Percentiles rank a stretch among this genome's conserved stretches.
Conservation (phyloP, 2,329 filamentous ascomycete genomes). For the Colletotrichum eremochloae region DNA sequence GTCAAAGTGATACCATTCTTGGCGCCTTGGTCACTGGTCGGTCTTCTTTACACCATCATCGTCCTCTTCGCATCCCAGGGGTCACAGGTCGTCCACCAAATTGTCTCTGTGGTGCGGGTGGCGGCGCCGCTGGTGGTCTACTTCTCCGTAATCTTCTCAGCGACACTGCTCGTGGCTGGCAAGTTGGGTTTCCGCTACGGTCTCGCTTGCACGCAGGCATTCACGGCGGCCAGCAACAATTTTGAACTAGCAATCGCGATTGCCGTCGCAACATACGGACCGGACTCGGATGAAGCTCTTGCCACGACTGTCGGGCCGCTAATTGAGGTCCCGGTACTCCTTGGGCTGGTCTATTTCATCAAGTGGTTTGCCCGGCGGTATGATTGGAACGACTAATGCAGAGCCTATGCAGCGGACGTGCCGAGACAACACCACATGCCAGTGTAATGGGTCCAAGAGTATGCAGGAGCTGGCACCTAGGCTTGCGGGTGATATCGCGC, state of each 20-base stretch:
- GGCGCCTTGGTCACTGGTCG: conserved; percentile 82
- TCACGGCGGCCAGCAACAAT: conserved; percentile 92
- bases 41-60: conserved; percentile 87
- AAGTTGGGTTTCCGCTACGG: conserved; percentile 82
- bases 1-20: conserved; percentile 76
- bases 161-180: conserved; percentile 72
- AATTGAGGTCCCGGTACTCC: conserved; percentile 86
- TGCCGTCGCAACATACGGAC: conserved; percentile 83
- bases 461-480: conserved; percentile 22
- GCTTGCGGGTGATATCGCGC: conserved; percentile 22
- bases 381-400: conserved; percentile 62
- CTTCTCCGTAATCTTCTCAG: conserved; percentile 80
- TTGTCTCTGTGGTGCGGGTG: conserved; percentile 85
- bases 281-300: conserved; percentile 82
- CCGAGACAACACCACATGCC: conserved; percentile 26
- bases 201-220: conserved; percentile 81
- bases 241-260: conserved; percentile 94
- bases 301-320: conserved; percentile 87
- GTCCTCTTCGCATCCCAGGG: conserved; percentile 90
- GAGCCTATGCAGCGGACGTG: not conserved
- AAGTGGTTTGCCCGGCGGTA: conserved; percentile 69
- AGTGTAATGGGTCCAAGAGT: conserved; percentile 28
- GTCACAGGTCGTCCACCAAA: conserved; percentile 81
- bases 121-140: conserved; percentile 86
- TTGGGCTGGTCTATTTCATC: conserved; percentile 82